Conservation (phyloP, 2,329 filamentous ascomycete genomes). For the Teratosphaeria gauchensis region DNA sequence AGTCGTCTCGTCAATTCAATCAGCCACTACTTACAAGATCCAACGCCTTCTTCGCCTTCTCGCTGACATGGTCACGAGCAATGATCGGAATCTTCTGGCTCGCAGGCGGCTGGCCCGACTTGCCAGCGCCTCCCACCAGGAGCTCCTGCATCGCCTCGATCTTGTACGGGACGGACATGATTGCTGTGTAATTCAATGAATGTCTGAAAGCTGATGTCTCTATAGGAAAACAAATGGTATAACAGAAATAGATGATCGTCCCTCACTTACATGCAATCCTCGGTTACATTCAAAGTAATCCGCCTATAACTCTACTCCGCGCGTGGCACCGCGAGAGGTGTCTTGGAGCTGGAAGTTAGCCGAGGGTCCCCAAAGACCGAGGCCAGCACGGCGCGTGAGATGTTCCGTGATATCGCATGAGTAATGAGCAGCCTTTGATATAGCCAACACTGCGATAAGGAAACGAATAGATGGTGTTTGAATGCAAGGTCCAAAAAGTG, state of each 20-base stretch:
- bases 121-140: conserved; percentile 14
- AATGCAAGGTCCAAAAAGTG: too few species aligned
- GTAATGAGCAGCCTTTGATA: neutral
- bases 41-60: conserved; percentile 71
- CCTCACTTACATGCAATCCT: neutral
- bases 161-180: conserved; percentile 29
- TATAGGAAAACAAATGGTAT: neutral
- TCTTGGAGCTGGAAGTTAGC: neutral
- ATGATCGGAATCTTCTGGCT: conserved; percentile 50
- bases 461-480: too few species aligned
- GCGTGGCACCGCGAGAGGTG: neutral
- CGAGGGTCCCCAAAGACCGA: neutral
- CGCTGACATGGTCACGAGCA: conserved; percentile 61
- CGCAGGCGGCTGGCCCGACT: conserved; percentile 32
- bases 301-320: neutral
- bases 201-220: neutral
- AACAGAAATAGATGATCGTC: neutral
- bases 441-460: neutral
- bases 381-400: neutral
- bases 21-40: conserved; percentile 49
- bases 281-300: neutral
- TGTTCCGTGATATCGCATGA: neutral
- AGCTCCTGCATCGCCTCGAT: conserved; percentile 26
- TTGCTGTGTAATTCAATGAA: conserved; percentile 1
- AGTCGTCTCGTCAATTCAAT: neutral